Percentiles rank a stretch among this genome's conserved stretches.
Conservation (phyloP, 2,329 filamentous ascomycete species). For the Penicillium sp. region DNA sequence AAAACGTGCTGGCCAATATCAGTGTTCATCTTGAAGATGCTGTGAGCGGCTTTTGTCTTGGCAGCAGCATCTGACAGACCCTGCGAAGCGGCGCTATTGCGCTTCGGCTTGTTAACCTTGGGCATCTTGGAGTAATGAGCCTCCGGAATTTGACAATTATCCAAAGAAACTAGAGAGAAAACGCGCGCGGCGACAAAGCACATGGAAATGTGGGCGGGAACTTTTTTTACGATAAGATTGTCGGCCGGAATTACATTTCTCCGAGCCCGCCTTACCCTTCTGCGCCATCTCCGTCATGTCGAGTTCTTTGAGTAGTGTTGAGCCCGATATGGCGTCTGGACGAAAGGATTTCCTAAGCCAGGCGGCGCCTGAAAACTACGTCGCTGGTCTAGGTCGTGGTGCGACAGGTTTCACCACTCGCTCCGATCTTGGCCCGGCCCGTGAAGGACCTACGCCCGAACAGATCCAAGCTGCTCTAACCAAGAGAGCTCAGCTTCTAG, state of each 20-base stretch:
- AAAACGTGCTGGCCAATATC: slow-evolving; percentile 87
- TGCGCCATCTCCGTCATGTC: too few relatives aligned
- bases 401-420: slow-evolving; percentile 97
- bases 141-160: background rate
- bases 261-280: slow-evolving; percentile 6
- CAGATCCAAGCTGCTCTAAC: slow-evolving; percentile 97
- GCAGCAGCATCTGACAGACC: slow-evolving; percentile 41
- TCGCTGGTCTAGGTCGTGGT: slow-evolving; percentile 94
- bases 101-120: slow-evolving; percentile 54
- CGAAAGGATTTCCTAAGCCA: slow-evolving; percentile 86
- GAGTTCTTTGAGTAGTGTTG: slow-evolving; percentile 1
- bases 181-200: background rate
- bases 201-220: too few relatives aligned
- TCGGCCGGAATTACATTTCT: slow-evolving; percentile 23
- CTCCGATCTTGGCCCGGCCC: slow-evolving; percentile 90
- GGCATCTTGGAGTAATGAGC: slow-evolving; percentile 46
- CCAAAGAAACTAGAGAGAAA: slow-evolving; percentile 2
- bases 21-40: slow-evolving; percentile 97
- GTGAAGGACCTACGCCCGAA: slow-evolving; percentile 93
- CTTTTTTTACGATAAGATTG: slow-evolving; percentile 31
- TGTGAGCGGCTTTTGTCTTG: slow-evolving; percentile 61
- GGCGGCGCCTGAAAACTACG: slow-evolving; percentile 80
- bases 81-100: slow-evolving; percentile 45
- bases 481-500: slow-evolving; percentile 83
- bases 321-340: slow-evolving; percentile 53